Evolutionary conservation across 257 asterid species (phyloP).

Genomic region (Solanum acaule): DNA sequence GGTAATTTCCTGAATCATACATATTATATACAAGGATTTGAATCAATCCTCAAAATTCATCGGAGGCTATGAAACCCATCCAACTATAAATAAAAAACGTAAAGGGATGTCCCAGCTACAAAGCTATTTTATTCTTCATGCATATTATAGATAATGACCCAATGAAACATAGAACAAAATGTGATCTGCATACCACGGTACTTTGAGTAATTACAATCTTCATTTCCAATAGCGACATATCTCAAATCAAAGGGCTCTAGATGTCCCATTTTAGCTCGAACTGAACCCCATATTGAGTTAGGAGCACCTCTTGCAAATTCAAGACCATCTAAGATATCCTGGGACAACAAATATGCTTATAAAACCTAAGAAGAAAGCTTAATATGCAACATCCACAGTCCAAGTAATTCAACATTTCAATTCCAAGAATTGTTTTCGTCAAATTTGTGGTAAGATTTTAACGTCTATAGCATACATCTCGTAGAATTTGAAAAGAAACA

Average conservation of each 20-base stretch:
- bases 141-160: neutral
- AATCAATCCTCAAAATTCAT: neutral
- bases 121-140: neutral
- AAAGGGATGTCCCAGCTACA: neutral
- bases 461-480: neutral
- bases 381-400: neutral
- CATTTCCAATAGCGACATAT: constrained; percentile 94
- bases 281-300: constrained; percentile 79
- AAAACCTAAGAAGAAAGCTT: neutral
- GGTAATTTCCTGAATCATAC: constrained; percentile 69
- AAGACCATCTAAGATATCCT: constrained; percentile 86
- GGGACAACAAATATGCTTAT: neutral
- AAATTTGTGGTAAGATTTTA: neutral
- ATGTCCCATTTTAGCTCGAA: constrained; percentile 85
- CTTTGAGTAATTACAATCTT: constrained; percentile 61
- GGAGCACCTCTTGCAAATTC: constrained; percentile 84
- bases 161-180: neutral
- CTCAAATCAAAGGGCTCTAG: constrained; percentile 78
- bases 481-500: neutral
- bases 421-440: neutral
- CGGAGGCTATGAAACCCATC: neutral
- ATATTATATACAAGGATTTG: neutral
- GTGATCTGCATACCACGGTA: constrained; percentile 45
- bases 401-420: neutral
- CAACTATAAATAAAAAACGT: neutral